phyloP scores from a whole-genome alignment of 495 filamentous ascomycete genomes.

The Apodospora peruviana region DNA sequence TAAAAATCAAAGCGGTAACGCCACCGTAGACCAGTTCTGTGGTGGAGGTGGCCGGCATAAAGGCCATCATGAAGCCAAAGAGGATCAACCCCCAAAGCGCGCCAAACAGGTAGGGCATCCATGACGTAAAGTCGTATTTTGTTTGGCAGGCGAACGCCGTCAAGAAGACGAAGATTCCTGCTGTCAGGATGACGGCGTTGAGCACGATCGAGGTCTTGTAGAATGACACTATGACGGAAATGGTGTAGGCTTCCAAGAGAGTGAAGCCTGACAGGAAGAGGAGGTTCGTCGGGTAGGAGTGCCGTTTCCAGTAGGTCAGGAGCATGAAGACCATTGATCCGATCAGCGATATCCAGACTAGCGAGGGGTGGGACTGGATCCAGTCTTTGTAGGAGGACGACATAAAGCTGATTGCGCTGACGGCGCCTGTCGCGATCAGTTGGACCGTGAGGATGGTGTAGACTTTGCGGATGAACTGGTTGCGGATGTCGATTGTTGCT shows the following conservation, averaged over 20 bases:
- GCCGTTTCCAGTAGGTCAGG: slow-evolving; percentile 95
- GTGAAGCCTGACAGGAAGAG: slow-evolving; percentile 92
- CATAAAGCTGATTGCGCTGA: slow-evolving; percentile 82
- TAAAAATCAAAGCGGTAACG: slow-evolving; percentile 79
- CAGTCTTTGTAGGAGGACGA: slow-evolving; percentile 72
- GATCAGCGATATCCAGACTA: slow-evolving; percentile 81
- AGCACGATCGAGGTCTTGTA: slow-evolving; percentile 78
- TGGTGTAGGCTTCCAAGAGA: slow-evolving; percentile 83
- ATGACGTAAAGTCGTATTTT: slow-evolving; percentile 95
- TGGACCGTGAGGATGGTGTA: slow-evolving; percentile 65
- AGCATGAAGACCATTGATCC: slow-evolving; percentile 76
- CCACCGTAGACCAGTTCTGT: slow-evolving; percentile 80
- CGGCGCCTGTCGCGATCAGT: slow-evolving; percentile 72
- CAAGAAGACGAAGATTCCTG: slow-evolving; percentile 87
- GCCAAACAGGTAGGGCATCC: slow-evolving; percentile 94
- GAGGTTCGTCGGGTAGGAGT: slow-evolving; percentile 92
- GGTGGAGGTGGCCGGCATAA: slow-evolving; percentile 74
- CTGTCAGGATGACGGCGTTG: slow-evolving; percentile 83
- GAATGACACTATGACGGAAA: slow-evolving; percentile 86
- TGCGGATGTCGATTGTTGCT: slow-evolving; percentile 89
- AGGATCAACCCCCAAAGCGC: slow-evolving; percentile 83
- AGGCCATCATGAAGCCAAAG: slow-evolving; percentile 83
- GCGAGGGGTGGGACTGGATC: slow-evolving; percentile 78
- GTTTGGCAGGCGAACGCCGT: slow-evolving; percentile 95
- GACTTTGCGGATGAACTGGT: slow-evolving; percentile 92